Evolutionary conservation across 2,329 filamentous ascomycete genomes (phyloP).

Genomic region (Ophiostoma australiae): DNA sequence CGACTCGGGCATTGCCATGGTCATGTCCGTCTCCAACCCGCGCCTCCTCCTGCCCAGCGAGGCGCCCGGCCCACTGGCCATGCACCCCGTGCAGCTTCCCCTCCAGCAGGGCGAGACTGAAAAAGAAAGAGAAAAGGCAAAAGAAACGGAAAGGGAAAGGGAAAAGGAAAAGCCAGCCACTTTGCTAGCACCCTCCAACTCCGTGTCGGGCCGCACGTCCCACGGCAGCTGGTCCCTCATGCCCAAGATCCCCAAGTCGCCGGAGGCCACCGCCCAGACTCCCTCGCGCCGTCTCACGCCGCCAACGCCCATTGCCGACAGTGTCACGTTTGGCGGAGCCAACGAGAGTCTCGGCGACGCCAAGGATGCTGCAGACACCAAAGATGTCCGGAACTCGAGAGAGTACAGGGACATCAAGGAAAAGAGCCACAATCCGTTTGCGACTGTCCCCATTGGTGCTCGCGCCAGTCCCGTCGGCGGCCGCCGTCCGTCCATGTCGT

Average conservation of each 20-base stretch:
- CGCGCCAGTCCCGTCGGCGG: background rate
- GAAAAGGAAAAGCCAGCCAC: background rate
- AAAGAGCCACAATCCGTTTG: conserved; percentile 1
- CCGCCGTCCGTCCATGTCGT: conserved; percentile 18
- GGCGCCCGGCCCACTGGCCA: conserved; percentile 14
- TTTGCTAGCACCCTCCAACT: background rate
- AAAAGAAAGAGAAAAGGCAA: background rate
- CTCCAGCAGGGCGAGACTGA: background rate
- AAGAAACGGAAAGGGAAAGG: background rate
- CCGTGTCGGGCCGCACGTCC: background rate
- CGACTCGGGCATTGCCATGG: conserved; percentile 19
- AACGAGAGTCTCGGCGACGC: background rate
- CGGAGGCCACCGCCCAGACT: background rate
- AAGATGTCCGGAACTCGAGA: background rate
- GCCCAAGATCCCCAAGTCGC: conserved; percentile 20
- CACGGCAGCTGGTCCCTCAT: conserved; percentile 23
- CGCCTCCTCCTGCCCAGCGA: background rate
- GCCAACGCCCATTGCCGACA: background rate
- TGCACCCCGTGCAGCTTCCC: conserved; percentile 16
- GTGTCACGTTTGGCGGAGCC: background rate
- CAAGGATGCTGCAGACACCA: background rate
- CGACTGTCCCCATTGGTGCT: background rate
- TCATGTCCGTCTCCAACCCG: background rate
- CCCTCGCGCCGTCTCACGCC: conserved; percentile 2
- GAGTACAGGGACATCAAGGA: background rate